phyloP scores from a whole-genome alignment of 345 rosid species.

The Murraya koenigii region DNA sequence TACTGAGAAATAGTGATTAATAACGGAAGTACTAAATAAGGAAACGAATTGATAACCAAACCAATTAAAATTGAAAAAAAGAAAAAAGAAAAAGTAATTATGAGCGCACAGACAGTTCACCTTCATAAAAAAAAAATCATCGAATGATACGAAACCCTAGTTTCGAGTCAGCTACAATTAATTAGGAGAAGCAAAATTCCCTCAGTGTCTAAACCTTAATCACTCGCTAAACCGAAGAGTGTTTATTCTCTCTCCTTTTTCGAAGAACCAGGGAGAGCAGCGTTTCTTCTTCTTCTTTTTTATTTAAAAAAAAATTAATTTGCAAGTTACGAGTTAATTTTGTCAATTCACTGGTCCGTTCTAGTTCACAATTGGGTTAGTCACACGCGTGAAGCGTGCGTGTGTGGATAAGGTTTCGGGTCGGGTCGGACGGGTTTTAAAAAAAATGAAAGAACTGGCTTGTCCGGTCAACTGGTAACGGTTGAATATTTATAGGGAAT shows the following conservation, averaged over 20 bases:
- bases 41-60: slow-evolving; percentile 9
- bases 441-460: background rate
- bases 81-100: background rate
- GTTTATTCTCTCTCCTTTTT: slow-evolving; percentile 8
- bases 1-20: slow-evolving; percentile 8
- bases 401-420: background rate
- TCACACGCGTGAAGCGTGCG: slow-evolving; percentile 36
- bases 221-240: slow-evolving; percentile 15
- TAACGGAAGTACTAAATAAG: slow-evolving; percentile 7
- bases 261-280: slow-evolving; percentile 28
- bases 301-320: background rate
- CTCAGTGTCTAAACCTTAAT: background rate
- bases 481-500: background rate
- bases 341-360: slow-evolving; percentile 31
- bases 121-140: slow-evolving; percentile 15
- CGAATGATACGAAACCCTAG: slow-evolving; percentile 34
- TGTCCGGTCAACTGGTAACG: slow-evolving; percentile 20
- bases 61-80: slow-evolving; percentile 8
- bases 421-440: slow-evolving; percentile 6
- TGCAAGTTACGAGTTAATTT: background rate
- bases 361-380: slow-evolving; percentile 14
- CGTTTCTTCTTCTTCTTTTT: slow-evolving; percentile 22
- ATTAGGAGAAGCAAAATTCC: slow-evolving; percentile 7
- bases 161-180: slow-evolving; percentile 18
- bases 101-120: slow-evolving; percentile 20